Evolutionary conservation across 345 rosid genomes (phyloP).

Genomic region (Euphorbia tirucalli): DNA sequence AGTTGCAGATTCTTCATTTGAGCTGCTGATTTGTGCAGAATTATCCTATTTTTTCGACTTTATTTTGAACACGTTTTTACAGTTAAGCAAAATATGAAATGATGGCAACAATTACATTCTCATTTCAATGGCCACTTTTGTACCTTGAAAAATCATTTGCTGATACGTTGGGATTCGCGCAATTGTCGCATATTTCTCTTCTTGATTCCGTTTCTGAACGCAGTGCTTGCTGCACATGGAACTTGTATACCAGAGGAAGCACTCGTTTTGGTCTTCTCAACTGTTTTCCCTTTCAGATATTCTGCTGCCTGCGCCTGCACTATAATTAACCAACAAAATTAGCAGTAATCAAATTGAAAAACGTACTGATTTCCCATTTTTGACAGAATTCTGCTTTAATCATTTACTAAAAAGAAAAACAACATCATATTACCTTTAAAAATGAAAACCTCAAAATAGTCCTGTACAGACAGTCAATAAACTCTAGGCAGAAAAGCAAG

Average conservation of each 20-base stretch:
- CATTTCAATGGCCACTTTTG: background rate
- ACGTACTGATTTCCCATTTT: background rate
- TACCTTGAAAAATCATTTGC: background rate
- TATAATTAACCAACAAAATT: constrained; percentile 28
- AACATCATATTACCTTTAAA: background rate
- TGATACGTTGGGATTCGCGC: constrained; percentile 28
- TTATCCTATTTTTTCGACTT: too few species aligned
- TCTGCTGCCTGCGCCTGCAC: constrained; percentile 68
- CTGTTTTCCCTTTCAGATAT: constrained; percentile 53
- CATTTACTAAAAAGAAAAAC: background rate
- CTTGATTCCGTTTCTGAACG: constrained; percentile 68
- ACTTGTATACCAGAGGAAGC: constrained; percentile 22
- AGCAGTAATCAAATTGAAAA: background rate
- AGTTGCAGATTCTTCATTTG: too few species aligned
- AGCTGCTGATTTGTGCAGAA: too few species aligned
- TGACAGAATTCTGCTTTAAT: background rate
- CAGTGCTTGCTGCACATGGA: constrained; percentile 39
- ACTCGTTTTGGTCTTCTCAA: constrained; percentile 31
- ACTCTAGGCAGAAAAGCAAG: background rate
- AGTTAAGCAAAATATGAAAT: background rate
- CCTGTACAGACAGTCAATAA: too few species aligned
- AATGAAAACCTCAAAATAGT: background rate
- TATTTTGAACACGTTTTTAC: background rate
- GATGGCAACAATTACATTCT: background rate
- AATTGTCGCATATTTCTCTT: constrained; percentile 51